Base-by-base conservation (phyloP, 2,329 filamentous ascomycete species). In the Chrysosporium queenslandicum region DNA sequence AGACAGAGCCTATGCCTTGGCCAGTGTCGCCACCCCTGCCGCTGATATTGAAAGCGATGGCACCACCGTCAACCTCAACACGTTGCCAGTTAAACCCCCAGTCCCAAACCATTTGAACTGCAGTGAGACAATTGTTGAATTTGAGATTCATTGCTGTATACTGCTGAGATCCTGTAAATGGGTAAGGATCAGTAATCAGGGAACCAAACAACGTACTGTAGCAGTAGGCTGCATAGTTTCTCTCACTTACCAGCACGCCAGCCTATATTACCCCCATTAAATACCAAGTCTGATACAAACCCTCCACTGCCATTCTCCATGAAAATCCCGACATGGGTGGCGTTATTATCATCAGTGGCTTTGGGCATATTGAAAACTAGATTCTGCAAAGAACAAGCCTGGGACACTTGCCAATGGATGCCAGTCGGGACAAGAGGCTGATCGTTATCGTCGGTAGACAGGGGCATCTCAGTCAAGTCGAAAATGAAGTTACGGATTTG, bases 331-430 rank as follows among this genome's bases (percentile, higher is more conserved):
- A 55, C 4, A 39, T 14, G 8, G 18, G 40, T 36, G 39, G 43
- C 14, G 46, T 53, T 27, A 34, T 48, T 51, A 46, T 52, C n/a
- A 1, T 61, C 64, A 12, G 63, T 64, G 11, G 56, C 52, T 2
- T 55, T 74, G n/a, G n/a, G n/a, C 83, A 87, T 86, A 68, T 83
- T 78, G 73, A 88, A 86, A 59, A 79, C 75, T 46, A 87, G 82
- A 70, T 87, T 87, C 68, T 87, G 9, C 14, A 57, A 34, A 4
- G 46, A 52, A 3, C 53, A 52, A 5, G 42, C 55, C 42, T 57
- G 55, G 6, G 55, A 46, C 9, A 57, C 40, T 29, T 57, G 55
- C 34, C 48, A 57, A 36, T 57, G 55, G 21, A 57, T 46, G 3
- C 41, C 55, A 16, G 43, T 9, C 25, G 37, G n/a, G 18, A 37